phyloP scores from a whole-genome alignment of 78 protist genomes.

The Protostelium mycophagum region DNA sequence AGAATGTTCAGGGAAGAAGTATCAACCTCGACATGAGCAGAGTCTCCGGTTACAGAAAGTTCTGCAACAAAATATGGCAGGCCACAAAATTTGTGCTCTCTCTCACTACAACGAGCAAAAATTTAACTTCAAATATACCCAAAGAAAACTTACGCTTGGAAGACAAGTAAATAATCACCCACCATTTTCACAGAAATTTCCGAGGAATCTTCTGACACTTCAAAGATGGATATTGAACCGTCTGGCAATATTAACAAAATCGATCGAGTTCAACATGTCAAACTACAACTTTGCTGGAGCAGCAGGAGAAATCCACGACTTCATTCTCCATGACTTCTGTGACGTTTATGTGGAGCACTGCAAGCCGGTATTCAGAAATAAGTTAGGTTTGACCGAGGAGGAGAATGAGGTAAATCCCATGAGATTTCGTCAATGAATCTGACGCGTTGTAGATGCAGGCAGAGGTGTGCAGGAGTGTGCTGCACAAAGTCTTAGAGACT shows the following conservation, averaged over 20 bases:
- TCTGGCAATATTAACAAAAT: slow-evolving; percentile 13
- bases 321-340: slow-evolving; percentile 62
- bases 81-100: slow-evolving; percentile 50
- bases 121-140: neutral
- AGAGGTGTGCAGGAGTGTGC: slow-evolving; percentile 10
- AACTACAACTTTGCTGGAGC: slow-evolving; percentile 30
- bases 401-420: neutral
- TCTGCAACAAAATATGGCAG: slow-evolving; percentile 92
- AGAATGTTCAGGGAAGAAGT: slow-evolving; percentile 20
- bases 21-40: slow-evolving; percentile 73
- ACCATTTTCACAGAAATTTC: neutral
- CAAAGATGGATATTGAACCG: slow-evolving; percentile 75
- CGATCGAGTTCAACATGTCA: slow-evolving; percentile 28
- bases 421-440: neutral
- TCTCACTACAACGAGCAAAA: neutral
- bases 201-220: slow-evolving; percentile 18
- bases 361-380: slow-evolving; percentile 17
- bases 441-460: slow-evolving; percentile 16
- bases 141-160: slow-evolving; percentile 8
- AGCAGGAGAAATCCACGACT: slow-evolving; percentile 27
- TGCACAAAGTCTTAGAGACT: slow-evolving; percentile 25
- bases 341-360: slow-evolving; percentile 64
- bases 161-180: neutral
- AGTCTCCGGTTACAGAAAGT: slow-evolving; percentile 63
- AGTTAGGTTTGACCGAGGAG: neutral